Conservation (phyloP, 2,329 filamentous ascomycete species). For the Sporothrix pseudoabietina region DNA sequence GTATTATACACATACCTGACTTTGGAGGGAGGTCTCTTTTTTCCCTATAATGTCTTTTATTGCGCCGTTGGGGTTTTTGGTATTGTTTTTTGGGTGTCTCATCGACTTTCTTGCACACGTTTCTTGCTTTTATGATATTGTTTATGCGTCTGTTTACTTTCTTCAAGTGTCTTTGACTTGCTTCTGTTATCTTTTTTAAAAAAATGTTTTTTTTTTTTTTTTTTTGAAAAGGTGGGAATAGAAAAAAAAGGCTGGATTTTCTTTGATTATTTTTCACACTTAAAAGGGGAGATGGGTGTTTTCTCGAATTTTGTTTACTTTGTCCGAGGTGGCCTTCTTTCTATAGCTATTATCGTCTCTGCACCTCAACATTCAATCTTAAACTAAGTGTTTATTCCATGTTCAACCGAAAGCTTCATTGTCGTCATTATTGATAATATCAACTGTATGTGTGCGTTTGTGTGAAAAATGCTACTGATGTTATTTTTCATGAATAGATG, state of each 20-base stretch:
- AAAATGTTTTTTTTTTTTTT: neutral
- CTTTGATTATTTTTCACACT: neutral
- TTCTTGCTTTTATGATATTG: constrained; percentile 9
- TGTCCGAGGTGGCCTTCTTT: neutral
- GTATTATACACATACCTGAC: constrained; percentile 27
- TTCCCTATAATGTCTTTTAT: constrained; percentile 13
- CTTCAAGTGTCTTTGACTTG: neutral
- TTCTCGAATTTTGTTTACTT: neutral
- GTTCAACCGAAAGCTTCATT: neutral
- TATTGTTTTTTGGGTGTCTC: neutral
- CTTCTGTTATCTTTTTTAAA: neutral
- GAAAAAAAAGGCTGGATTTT: constrained; percentile 12
- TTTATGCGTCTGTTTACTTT: neutral
- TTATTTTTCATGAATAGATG: neutral
- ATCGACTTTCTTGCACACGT: neutral
- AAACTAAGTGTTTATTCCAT: neutral
- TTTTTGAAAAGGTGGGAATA: constrained; percentile 14
- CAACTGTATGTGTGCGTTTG: neutral
- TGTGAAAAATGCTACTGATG: neutral
- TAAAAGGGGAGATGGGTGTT: constrained; percentile 22
- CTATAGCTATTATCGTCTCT: neutral
- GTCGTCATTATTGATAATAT: too few relatives aligned
- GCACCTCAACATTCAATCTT: neutral
- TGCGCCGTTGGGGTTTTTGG: neutral
- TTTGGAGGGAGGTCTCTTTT: neutral